Percentiles rank a stretch among this genome's conserved stretches.
These are phyloP conservation scores for Quercus engelmannii DNA, from an alignment of 306 rosid genomes.

Conservation along the genomic window DNA sequence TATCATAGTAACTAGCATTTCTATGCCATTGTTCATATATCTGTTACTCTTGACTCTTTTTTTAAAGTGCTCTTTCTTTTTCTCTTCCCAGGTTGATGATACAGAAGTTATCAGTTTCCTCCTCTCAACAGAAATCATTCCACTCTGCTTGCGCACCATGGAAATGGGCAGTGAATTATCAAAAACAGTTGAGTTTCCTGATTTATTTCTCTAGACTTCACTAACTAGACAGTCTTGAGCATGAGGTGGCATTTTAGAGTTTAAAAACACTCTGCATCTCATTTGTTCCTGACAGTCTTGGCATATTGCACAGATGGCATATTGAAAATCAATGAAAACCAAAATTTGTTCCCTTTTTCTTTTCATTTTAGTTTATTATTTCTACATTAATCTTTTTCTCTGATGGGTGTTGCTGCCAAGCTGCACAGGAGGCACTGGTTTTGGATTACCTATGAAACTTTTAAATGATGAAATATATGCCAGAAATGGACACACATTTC, in stretches of 20 bases:
- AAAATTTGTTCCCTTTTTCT: background rate
- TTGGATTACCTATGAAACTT: background rate
- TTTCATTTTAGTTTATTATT: background rate
- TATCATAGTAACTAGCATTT: background rate
- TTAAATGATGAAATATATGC: background rate
- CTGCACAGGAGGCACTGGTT: background rate
- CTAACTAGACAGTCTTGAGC: background rate
- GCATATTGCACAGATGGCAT: background rate
- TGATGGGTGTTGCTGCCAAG: background rate
- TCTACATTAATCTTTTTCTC: background rate
- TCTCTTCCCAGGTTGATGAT: constrained; percentile 59
- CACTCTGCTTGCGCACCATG: constrained; percentile 80
- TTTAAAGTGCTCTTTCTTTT: background rate
- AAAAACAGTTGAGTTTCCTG: constrained; percentile 69
- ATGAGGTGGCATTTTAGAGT: background rate
- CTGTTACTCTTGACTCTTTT: background rate
- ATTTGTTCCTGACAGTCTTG: background rate
- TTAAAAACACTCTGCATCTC: background rate
- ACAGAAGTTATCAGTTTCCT: constrained; percentile 71
- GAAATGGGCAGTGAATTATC: constrained; percentile 83
- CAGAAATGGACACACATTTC: background rate
- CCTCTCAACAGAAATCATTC: constrained; percentile 73
- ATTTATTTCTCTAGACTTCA: constrained; percentile 1
- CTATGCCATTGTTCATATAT: background rate
- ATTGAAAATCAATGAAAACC: background rate